Evolutionary conservation across 345 rosid species (phyloP), one percentile per base, ranked within the genome.

Genomic region (Ceriops tagal): DNA sequence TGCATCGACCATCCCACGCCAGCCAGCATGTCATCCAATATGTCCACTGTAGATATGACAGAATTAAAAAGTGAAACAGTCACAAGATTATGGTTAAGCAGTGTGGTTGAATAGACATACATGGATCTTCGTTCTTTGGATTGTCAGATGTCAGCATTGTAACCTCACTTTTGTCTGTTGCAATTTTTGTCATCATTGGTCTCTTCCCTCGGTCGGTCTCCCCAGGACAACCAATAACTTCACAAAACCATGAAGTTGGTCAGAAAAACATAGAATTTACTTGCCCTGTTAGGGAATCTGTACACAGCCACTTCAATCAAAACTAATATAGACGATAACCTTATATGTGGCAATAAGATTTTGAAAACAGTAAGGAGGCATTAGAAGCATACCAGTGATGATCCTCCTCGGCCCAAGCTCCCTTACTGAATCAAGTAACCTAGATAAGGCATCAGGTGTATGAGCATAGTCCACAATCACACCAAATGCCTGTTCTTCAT

Each of bases 1-100:
- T 89, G 95, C 99, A 91, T 89, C 16, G 93, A 80, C 96, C 90
- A 91, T 76, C 98, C 97, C 61, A 87, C 87, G 22, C 98, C 97
- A 72, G 95, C 83, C 69, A 93, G 78, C 97, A 93, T 89, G 62
- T 93, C 93, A 81, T 95, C 97, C 79, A 95, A 85, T 70, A 93
- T 91, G 79, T 91, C 97, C 96, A 91, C 96, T 95, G 80, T 79
- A 77, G 77, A 77, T 30, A 53, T 56, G 37, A 58, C 67, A 21
- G 7, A 43, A 47, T 71, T 62, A 75, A 62, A 6, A 35, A 34
- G 58, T 34, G 59, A 35, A 43, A 53, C 62, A 66, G 66, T 22
- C 18, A 37, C n/a, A 53, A 30, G 6, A 69, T 46, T 74, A 31
- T 55, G 53, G 56, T 10, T 57, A 47, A 19, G 21, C 19, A 65